These are phyloP conservation scores for Dipteronia sinensis DNA, from an alignment of 345 rosid genomes.

Conservation along the genomic window DNA sequence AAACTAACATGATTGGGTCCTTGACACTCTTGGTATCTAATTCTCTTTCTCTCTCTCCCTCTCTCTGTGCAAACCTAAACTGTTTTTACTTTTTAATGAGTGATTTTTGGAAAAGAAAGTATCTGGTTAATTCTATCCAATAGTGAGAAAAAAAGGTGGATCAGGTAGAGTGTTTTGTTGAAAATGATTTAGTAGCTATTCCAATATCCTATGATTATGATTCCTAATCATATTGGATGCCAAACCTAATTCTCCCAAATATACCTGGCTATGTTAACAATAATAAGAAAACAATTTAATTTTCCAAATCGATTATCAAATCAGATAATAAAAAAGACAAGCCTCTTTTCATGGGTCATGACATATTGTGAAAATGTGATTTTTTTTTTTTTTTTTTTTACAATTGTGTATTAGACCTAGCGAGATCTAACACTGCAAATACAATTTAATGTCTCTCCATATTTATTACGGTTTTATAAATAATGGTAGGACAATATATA, in stretches of 20 bases:
- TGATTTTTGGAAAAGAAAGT: slow-evolving; percentile 19
- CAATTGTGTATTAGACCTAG: no score
- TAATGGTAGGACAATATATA: no score
- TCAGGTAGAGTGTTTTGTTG: slow-evolving; percentile 36
- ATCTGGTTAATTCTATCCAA: slow-evolving; percentile 21
- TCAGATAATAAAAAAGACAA: no score
- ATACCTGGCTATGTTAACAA: no score
- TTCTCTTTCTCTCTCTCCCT: background rate
- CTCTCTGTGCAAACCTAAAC: slow-evolving; percentile 13
- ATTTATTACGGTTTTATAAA: no score
- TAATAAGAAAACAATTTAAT: no score
- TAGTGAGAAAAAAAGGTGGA: slow-evolving; percentile 18
- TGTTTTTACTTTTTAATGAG: slow-evolving; percentile 15
- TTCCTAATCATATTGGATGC: slow-evolving; percentile 9
- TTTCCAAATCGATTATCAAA: no score
- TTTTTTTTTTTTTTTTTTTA: no score
- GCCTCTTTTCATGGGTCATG: background rate
- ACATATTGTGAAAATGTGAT: background rate
- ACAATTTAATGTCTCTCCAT: no score
- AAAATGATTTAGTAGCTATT: slow-evolving; percentile 33
- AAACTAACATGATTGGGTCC: slow-evolving; percentile 9
- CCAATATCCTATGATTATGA: slow-evolving; percentile 17
- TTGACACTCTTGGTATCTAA: slow-evolving; percentile 29
- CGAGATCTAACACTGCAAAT: no score
- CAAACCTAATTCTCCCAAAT: slow-evolving; percentile 24